These are phyloP conservation scores for Malbranchea cinnamomea DNA, from an alignment of 2,329 filamentous ascomycete genomes.

Conservation along the genomic window DNA sequence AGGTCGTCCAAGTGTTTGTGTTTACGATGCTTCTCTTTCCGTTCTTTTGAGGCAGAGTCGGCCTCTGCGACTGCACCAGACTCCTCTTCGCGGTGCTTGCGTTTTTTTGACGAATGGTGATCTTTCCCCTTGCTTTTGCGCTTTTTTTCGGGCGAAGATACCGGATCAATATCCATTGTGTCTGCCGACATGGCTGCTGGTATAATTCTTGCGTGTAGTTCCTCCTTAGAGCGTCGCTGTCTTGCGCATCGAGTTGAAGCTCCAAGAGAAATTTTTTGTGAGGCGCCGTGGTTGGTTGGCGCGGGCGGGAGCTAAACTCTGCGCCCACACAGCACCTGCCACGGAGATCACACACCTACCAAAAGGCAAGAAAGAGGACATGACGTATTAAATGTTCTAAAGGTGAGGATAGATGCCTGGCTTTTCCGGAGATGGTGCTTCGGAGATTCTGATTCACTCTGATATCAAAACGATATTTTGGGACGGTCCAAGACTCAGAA, in stretches of 20 bases:
- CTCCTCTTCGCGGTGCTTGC: conserved; percentile 22
- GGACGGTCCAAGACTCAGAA: no score
- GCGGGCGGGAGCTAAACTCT: neutral
- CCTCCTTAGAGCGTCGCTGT: neutral
- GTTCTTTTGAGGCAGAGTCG: conserved; percentile 4
- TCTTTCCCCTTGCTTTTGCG: conserved; percentile 34
- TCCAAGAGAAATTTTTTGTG: neutral
- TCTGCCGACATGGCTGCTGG: conserved; percentile 21
- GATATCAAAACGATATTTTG: no score
- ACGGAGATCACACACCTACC: no score
- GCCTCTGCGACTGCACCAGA: conserved; percentile 12
- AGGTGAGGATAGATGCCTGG: no score
- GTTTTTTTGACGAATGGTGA: conserved; percentile 28
- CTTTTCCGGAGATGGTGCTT: no score
- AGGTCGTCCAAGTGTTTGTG: conserved; percentile 4
- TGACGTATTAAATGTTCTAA: no score
- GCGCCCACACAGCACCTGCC: no score
- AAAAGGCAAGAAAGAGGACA: no score
- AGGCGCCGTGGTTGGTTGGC: neutral
- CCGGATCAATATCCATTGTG: conserved; percentile 25
- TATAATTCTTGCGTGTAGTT: neutral
- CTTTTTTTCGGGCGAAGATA: conserved; percentile 23
- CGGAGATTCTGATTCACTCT: no score
- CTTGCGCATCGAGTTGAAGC: neutral
- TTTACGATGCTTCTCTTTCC: conserved; percentile 8